These are phyloP conservation scores for Myxozyma vanderwaltii DNA, from an alignment of 805 yeast genomes.

Conservation along the genomic window DNA sequence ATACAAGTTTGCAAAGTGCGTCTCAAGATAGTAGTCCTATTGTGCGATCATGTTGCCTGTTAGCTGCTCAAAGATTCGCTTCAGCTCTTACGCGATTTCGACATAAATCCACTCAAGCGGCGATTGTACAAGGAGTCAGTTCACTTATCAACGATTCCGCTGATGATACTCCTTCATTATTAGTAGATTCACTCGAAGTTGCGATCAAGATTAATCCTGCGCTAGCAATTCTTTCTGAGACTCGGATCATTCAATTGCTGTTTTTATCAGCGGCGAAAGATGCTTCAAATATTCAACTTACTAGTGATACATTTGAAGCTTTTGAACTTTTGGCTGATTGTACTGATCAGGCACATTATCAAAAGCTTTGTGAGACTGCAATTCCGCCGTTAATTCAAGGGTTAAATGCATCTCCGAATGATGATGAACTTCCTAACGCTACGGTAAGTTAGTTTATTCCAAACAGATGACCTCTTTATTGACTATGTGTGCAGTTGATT, in stretches of 20 bases:
- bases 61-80: conserved; percentile 24
- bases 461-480: neutral
- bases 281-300: conserved; percentile 71
- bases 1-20: conserved; percentile 17
- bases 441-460: neutral
- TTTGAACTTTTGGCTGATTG: conserved; percentile 59
- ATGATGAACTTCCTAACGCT: conserved; percentile 15
- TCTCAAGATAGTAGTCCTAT: conserved; percentile 25
- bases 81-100: conserved; percentile 26
- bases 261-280: conserved; percentile 69
- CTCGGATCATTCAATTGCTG: conserved; percentile 54
- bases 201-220: conserved; percentile 54
- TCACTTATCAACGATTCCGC: conserved; percentile 61
- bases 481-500: conserved; percentile 8
- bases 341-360: conserved; percentile 38
- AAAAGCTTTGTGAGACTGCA: conserved; percentile 36
- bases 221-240: conserved; percentile 40
- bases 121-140: conserved; percentile 46
- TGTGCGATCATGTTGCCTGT: conserved; percentile 32
- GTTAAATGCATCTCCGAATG: conserved; percentile 9
- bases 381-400: conserved; percentile 27
- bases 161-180: conserved; percentile 76
- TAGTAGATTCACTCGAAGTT: conserved; percentile 68
- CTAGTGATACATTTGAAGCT: conserved; percentile 68
- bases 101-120: conserved; percentile 36